phyloP scores from a whole-genome alignment of 768 basidiomycete species.

The Boletales sp. region DNA sequence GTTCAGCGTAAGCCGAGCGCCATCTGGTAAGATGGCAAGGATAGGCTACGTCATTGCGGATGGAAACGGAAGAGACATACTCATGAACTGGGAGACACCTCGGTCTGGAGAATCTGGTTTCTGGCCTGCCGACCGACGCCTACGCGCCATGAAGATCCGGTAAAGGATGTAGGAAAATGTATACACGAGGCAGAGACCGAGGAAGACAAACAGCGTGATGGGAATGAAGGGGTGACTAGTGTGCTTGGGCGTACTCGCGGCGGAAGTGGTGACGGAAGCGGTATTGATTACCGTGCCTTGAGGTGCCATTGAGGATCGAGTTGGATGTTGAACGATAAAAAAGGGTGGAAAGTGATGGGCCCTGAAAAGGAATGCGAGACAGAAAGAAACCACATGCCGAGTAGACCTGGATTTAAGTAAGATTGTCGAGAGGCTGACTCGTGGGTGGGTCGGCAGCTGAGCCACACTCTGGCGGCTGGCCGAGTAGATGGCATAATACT shows the following conservation, averaged over 20 bases:
- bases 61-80: slow-evolving; percentile 5
- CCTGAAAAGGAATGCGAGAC: slow-evolving; percentile 3
- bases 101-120: slow-evolving; percentile 20
- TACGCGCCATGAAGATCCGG: slow-evolving; percentile 19
- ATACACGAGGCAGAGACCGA: slow-evolving; percentile 25
- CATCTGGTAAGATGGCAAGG: slow-evolving; percentile 9
- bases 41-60: not conserved
- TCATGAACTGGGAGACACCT: slow-evolving; percentile 27
- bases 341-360: slow-evolving; percentile 9
- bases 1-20: slow-evolving; percentile 24
- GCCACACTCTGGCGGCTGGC: slow-evolving; percentile 6
- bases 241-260: not conserved
- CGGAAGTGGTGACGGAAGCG: slow-evolving; percentile 1
- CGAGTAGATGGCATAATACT: not conserved
- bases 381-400: slow-evolving; percentile 11
- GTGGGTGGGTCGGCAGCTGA: not conserved
- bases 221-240: slow-evolving; percentile 12
- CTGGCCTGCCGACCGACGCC: slow-evolving; percentile 9
- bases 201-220: slow-evolving; percentile 16
- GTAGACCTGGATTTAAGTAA: slow-evolving; percentile 4
- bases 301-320: slow-evolving; percentile 20
- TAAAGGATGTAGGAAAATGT: slow-evolving; percentile 26
- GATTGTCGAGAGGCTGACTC: slow-evolving; percentile 20
- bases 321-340: slow-evolving; percentile 1
- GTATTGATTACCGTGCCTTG: slow-evolving; percentile 11